These are phyloP conservation scores for Pseudocercospora eumusae DNA, from an alignment of 2,329 filamentous ascomycete genomes.

Conservation along the genomic window DNA sequence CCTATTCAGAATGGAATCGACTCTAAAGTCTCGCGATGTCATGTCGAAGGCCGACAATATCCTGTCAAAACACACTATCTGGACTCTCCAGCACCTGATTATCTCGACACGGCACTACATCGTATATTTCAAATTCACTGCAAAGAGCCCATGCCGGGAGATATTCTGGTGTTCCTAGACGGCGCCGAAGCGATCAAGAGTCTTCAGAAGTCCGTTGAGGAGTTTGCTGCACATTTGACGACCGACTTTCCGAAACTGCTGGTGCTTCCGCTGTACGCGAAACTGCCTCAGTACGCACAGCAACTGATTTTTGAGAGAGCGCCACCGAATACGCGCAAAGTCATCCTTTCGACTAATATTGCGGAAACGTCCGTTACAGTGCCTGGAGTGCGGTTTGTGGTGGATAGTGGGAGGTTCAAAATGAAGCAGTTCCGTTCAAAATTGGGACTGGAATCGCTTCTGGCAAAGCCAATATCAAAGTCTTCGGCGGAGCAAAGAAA, in stretches of 20 bases:
- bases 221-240: conserved; percentile 71
- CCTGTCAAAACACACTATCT: conserved; percentile 79
- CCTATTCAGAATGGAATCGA: background rate
- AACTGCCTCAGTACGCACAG: conserved; percentile 82
- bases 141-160: conserved; percentile 78
- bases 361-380: conserved; percentile 98
- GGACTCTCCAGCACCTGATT: conserved; percentile 71
- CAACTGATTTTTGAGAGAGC: conserved; percentile 81
- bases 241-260: conserved; percentile 49
- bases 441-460: conserved; percentile 84
- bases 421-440: conserved; percentile 85
- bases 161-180: conserved; percentile 87
- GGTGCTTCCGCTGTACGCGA: conserved; percentile 83
- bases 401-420: conserved; percentile 93
- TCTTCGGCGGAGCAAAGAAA: conserved; percentile 90
- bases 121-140: conserved; percentile 83
- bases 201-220: conserved; percentile 76
- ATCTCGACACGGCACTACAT: conserved; percentile 78
- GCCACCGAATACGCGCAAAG: conserved; percentile 74
- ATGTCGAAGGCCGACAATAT: conserved; percentile 83
- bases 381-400: conserved; percentile 83
- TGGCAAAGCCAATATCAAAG: conserved; percentile 87
- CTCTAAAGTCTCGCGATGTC: conserved; percentile 45
- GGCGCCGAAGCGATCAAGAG: conserved; percentile 91
- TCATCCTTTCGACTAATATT: conserved; percentile 93